phyloP scores from a whole-genome alignment of 495 filamentous ascomycete genomes.

The Hyaloscypha bicolor region DNA sequence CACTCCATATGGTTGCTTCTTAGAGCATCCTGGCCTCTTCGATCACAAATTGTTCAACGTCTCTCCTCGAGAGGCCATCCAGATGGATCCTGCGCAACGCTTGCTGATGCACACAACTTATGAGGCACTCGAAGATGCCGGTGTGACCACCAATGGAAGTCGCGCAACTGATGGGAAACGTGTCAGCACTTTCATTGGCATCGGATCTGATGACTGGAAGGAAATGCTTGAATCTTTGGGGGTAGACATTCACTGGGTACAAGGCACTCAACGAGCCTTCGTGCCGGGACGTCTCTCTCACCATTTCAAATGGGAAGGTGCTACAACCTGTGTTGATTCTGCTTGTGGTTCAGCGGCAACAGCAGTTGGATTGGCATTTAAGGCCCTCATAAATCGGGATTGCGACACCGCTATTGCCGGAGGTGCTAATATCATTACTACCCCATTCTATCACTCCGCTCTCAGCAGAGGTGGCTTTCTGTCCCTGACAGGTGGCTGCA shows the following conservation, averaged over 20 bases:
- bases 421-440: conserved; percentile 78
- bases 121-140: conserved; percentile 88
- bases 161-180: conserved; percentile 80
- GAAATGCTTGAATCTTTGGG: no score
- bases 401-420: conserved; percentile 60
- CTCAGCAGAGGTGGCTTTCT: conserved; percentile 60
- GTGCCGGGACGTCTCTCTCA: no score
- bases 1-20: conserved; percentile 87
- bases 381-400: conserved; percentile 63
- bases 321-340: conserved; percentile 67
- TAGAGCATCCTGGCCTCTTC: conserved; percentile 50
- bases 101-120: conserved; percentile 83
- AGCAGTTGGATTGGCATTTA: no score
- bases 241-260: no score
- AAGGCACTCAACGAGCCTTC: no score
- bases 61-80: conserved; percentile 87
- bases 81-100: conserved; percentile 89
- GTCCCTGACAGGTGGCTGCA: conserved; percentile 42
- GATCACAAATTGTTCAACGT: conserved; percentile 94
- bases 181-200: conserved; percentile 89
- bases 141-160: conserved; percentile 63
- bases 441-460: conserved; percentile 81
- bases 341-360: conserved; percentile 60
- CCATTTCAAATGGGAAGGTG: no score
- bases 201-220: conserved; percentile 47